These are phyloP conservation scores for Boletus sp. DNA, from an alignment of 768 basidiomycete genomes.

Conservation along the genomic window DNA sequence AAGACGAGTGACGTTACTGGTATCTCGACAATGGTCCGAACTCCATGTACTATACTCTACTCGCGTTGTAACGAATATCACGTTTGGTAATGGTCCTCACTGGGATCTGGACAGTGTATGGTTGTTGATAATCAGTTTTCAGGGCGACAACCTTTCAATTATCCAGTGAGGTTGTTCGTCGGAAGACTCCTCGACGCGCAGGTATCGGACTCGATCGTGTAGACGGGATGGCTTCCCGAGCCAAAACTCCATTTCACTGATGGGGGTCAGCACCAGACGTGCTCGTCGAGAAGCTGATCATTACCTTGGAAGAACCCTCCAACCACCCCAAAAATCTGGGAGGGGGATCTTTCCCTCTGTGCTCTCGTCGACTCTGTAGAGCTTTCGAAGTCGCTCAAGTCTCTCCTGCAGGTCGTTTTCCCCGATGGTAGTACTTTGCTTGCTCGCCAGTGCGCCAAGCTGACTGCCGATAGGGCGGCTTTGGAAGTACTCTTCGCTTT, in stretches of 20 bases:
- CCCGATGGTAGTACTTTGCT: constrained; percentile 74
- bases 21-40: constrained; percentile 9
- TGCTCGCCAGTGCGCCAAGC: constrained; percentile 92
- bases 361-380: constrained; percentile 49
- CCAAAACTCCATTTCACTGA: constrained; percentile 96
- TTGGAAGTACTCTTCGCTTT: constrained; percentile 81
- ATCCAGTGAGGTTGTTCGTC: constrained; percentile 63
- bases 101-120: background rate
- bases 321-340: constrained; percentile 96
- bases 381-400: constrained; percentile 53
- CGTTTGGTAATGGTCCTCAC: background rate
- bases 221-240: constrained; percentile 91
- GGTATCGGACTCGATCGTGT: constrained; percentile 85
- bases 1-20: constrained; percentile 3
- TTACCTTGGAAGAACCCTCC: constrained; percentile 88
- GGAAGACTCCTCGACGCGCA: constrained; percentile 46
- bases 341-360: constrained; percentile 54
- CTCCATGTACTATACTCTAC: background rate
- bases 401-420: constrained; percentile 68
- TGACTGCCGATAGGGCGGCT: constrained; percentile 79
- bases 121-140: constrained; percentile 14
- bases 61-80: background rate
- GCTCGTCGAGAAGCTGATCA: background rate
- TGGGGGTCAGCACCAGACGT: constrained; percentile 5
- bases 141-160: constrained; percentile 78